Base-by-base conservation (phyloP, 345 rosid genomes). In the Acer negundo region DNA sequence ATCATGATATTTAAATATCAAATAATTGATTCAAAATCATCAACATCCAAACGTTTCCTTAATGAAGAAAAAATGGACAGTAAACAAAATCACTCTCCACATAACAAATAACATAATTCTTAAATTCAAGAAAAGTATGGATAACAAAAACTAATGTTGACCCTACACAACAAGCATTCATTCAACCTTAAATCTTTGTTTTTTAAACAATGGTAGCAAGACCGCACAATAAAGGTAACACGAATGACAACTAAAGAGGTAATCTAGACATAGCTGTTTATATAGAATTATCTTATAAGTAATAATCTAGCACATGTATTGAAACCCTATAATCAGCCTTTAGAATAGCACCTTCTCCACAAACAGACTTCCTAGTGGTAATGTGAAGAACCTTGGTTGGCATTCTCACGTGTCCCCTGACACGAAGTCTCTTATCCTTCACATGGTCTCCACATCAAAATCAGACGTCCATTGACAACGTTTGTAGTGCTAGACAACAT, bases 331-430 rank as follows among this genome's bases (percentile, higher is more conserved):
- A 59, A 62, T 24, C 49, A 26, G 61, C 3, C 26, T 44, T 26
- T 0, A 63, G 20, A 11, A 46, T 22, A 70, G 15, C 84, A 87
- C 90, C 92, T 89, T 89, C 92, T 79, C 92, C 90, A 81, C 90
- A 87, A 35, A 90, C 89, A 13, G 90, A 77, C 78, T 89, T 89
- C 80, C 92, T 84, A 55, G 90, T 89, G 8, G 90, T 87, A 46
- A 89, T 87, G 70, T 82, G 76, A 76, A 89, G 92, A 83, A 83
- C 87, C 78, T 86, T 88, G 38, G 89, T 86, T 0, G 91, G 91
- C 83, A 88, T 88, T 61, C 89, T 88, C 79, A 86, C 91, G 4
- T 88, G 91, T 74, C 91, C 91, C 84, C 86, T 88, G 0, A 88
- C 87, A 79, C 88, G 80, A 77, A 88, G 69, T 67, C 82, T 83